Base-by-base conservation (phyloP, 441 rosid species). In the Populus hybrid region DNA sequence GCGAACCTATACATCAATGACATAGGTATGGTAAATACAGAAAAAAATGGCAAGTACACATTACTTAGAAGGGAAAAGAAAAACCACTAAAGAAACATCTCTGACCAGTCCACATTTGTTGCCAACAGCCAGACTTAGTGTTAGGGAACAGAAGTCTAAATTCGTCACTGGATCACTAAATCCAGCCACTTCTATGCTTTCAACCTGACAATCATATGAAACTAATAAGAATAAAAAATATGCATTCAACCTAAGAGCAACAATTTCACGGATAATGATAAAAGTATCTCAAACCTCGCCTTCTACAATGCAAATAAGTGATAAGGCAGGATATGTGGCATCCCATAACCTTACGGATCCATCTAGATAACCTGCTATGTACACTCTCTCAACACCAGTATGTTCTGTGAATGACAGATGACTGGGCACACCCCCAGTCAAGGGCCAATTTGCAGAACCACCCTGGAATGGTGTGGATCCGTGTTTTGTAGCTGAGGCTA, bases 361-460 rank as follows among this genome's bases (percentile, higher is more conserved):
- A 81, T 92, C 92, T 66, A 82, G 79, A 81, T 92, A 90, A 76
- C 96, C 96, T 75, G 88, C 92, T 69, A 92, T 73, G 69, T 89
- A 92, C 71, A 90, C 73, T 80, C 83, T 83, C 61, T 88, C 87
- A 74, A 89, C 77, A 40, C 74, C 79, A 74, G 76, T 77, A 26
- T 82, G 78, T 78, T 85, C 81, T 26, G 79, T 63, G 32, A 83
- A 70, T 66, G 88, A 81, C 68, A 81, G 68, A 26, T 85, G 83
- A 79, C 83, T 80, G 66, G 89, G 90, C 34, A 90, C 85, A 34
- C 96, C 94, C 21, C 96, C 96, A 54, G 91, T 92, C 89, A 92
- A 83, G 71, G 92, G 94, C 91, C 92, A 85, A 79, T 86, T 83
- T 21, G 54, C 78, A 69, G 76, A 80, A 76, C 78, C 76, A 76